A percentile compares a stretch with the other conserved stretches of the same genome.
Conservation (phyloP, 2,329 filamentous ascomycete genomes). For the Podosphaera leucotricha region DNA sequence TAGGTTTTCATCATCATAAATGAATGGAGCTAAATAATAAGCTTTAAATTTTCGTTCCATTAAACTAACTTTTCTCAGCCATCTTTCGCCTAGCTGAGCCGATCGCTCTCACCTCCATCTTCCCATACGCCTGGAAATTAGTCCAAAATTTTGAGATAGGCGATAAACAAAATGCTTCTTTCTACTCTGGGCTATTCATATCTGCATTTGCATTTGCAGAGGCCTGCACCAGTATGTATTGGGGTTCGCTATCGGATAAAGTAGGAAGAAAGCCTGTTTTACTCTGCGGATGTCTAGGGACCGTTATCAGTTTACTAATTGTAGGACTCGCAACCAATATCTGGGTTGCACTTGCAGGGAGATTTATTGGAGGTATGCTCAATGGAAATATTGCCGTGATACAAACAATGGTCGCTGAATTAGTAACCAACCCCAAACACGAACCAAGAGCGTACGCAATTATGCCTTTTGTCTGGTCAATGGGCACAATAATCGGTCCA, state of each 20-base stretch:
- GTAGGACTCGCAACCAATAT: constrained; percentile 68
- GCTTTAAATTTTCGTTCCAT: no score
- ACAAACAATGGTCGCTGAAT: constrained; percentile 66
- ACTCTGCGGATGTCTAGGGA: constrained; percentile 58
- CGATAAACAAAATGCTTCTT: constrained; percentile 51
- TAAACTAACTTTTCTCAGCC: constrained; percentile 17
- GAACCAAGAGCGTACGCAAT: constrained; percentile 73
- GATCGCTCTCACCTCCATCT: constrained; percentile 80
- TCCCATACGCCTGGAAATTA: constrained; percentile 73
- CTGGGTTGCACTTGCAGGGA: constrained; percentile 56
- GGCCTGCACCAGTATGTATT: constrained; percentile 65
- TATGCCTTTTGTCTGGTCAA: constrained; percentile 86
- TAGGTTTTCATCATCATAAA: neutral
- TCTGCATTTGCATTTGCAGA: constrained; percentile 69
- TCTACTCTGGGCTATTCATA: constrained; percentile 71
- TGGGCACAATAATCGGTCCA: constrained; percentile 74
- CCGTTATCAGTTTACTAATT: constrained; percentile 58
- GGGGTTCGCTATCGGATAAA: constrained; percentile 63
- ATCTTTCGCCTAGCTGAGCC: constrained; percentile 84
- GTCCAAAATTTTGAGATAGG: constrained; percentile 55
- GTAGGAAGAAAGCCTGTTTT: constrained; percentile 71
- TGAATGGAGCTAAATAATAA: no score
- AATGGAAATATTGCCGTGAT: constrained; percentile 86
- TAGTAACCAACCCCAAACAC: constrained; percentile 63
- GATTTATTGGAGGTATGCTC: constrained; percentile 55